Percentiles rank a stretch among this genome's conserved stretches.
Conservation (phyloP, 495 filamentous ascomycete species). For the Hypoxylon perforatum region DNA sequence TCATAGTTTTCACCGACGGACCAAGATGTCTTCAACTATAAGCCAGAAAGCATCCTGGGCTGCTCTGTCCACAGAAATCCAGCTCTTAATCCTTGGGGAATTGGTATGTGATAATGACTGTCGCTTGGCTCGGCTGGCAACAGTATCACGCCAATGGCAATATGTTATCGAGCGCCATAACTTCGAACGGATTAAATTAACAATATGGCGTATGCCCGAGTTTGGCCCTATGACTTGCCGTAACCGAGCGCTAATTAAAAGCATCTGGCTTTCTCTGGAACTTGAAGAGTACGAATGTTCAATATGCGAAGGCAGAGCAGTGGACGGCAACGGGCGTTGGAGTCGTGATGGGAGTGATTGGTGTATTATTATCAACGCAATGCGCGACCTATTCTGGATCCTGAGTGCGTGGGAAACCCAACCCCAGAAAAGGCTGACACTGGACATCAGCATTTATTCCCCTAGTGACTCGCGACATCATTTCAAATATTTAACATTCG, state of each 20-base stretch:
- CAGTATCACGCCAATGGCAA: slow-evolving; percentile 16
- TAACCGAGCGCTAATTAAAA: slow-evolving; percentile 4
- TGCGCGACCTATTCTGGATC: background rate
- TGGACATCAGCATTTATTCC: background rate
- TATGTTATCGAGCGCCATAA: slow-evolving; percentile 12
- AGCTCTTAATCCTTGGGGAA: no score
- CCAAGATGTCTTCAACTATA: no score
- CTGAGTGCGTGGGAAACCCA: no score
- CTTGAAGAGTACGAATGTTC: slow-evolving; percentile 1
- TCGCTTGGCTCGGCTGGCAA: no score
- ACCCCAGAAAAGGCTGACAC: no score
- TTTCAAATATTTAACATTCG: background rate
- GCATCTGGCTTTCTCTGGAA: slow-evolving; percentile 11
- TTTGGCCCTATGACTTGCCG: background rate
- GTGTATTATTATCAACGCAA: background rate
- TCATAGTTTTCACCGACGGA: no score
- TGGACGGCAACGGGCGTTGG: background rate
- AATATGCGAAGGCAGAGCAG: background rate
- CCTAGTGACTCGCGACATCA: background rate
- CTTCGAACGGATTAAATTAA: background rate
- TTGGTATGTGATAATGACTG: no score
- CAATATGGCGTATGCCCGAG: background rate
- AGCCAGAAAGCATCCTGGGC: no score
- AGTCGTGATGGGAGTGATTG: background rate
- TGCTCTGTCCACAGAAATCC: no score